A percentile compares a stretch with the other conserved stretches of the same genome.
phyloP scores from a whole-genome alignment of 2,329 filamentous ascomycete species.

The Plectosphaerella cucumerina region DNA sequence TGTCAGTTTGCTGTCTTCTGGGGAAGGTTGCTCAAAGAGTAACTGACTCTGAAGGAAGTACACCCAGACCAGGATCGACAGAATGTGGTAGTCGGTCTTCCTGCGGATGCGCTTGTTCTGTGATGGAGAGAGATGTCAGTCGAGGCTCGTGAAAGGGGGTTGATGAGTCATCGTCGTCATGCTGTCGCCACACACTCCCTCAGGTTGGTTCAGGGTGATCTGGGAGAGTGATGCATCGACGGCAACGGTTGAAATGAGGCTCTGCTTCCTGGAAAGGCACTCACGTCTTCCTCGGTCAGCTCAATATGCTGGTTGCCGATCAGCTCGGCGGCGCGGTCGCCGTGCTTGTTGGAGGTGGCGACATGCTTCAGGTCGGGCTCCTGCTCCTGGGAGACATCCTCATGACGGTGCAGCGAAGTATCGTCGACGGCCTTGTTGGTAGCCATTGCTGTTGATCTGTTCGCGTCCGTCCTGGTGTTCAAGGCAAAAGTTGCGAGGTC shows the following conservation, averaged over 20 bases:
- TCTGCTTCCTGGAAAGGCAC: background rate
- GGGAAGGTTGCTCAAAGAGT: no score
- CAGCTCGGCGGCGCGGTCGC: conserved; percentile 9
- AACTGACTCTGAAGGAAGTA: conserved; percentile 45
- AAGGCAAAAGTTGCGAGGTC: background rate
- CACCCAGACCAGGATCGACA: conserved; percentile 50
- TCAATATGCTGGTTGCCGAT: conserved; percentile 10
- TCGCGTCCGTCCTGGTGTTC: background rate
- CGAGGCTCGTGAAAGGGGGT: background rate
- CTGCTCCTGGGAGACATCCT: conserved; percentile 5
- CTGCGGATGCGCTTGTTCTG: conserved; percentile 51
- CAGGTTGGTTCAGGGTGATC: no score
- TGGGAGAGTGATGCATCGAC: no score
- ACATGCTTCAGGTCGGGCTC: conserved; percentile 5
- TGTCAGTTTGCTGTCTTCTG: no score
- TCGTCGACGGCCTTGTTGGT: conserved; percentile 3
- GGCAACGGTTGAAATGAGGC: no score
- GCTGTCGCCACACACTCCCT: no score
- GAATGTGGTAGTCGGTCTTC: conserved; percentile 58
- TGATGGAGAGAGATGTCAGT: background rate
- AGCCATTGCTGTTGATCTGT: conserved; percentile 1
- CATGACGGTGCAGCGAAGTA: conserved; percentile 4
- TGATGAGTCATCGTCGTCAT: background rate
- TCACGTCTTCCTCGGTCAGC: conserved; percentile 30
- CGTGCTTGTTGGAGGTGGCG: background rate